Evolutionary conservation across 805 yeast genomes (phyloP).

Genomic region (Jamesozyma jinghongensis): DNA sequence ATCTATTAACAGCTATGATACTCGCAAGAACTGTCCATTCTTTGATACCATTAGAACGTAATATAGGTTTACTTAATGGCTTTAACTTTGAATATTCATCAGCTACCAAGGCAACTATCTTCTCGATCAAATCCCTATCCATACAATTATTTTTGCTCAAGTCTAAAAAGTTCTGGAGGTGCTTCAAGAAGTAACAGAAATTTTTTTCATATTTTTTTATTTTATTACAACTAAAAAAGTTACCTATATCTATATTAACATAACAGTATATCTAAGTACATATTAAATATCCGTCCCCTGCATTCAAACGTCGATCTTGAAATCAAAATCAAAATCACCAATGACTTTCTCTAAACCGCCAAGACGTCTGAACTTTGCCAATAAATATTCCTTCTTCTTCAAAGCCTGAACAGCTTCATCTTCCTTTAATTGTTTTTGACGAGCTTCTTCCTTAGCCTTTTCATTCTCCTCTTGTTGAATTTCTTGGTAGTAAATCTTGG

Average conservation of each 20-base stretch:
- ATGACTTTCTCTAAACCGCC: slow-evolving; percentile 51
- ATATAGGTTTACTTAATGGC: slow-evolving; percentile 47
- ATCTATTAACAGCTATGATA: slow-evolving; percentile 39
- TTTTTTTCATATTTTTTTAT: too few species aligned
- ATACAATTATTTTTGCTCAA: too few species aligned
- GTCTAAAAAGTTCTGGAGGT: too few species aligned
- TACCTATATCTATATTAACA: background rate
- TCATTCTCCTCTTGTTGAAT: slow-evolving; percentile 49
- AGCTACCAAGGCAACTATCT: slow-evolving; percentile 13
- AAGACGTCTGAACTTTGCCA: slow-evolving; percentile 47
- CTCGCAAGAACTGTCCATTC: slow-evolving; percentile 88
- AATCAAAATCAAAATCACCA: slow-evolving; percentile 33
- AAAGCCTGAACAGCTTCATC: slow-evolving; percentile 35
- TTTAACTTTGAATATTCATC: slow-evolving; percentile 27
- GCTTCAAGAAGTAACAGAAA: too few species aligned
- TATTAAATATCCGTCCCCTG: background rate
- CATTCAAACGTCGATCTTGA: slow-evolving; percentile 30
- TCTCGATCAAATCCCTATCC: slow-evolving; percentile 10
- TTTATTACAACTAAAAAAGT: too few species aligned
- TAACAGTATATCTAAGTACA: background rate
- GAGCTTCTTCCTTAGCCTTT: slow-evolving; percentile 47
- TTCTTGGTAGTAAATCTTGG: slow-evolving; percentile 65
- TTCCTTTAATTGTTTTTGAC: slow-evolving; percentile 34
- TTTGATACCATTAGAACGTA: slow-evolving; percentile 50
- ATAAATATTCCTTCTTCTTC: slow-evolving; percentile 38